A percentile compares a stretch with the other conserved stretches of the same genome.
These are phyloP conservation scores for Rhodotorula toruloides DNA, from an alignment of 768 basidiomycete species.

Conservation along the genomic window DNA sequence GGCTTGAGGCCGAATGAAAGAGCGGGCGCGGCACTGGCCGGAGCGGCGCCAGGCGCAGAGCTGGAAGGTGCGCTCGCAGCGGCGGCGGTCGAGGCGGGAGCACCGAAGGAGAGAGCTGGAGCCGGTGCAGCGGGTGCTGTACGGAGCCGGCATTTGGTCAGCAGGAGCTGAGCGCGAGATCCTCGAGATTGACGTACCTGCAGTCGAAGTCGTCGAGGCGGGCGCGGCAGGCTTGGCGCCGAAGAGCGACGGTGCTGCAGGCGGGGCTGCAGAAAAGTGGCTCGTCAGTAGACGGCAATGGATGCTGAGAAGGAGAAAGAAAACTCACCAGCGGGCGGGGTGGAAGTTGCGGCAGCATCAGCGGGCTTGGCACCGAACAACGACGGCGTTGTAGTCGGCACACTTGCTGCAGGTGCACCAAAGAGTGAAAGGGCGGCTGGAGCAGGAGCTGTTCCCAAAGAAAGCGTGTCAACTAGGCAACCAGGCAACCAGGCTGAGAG, in stretches of 20 bases:
- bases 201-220: too few relatives aligned
- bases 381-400: too few relatives aligned
- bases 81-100: slow-evolving; percentile 11
- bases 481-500: too few relatives aligned
- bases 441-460: neutral
- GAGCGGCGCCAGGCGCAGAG: neutral
- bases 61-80: neutral
- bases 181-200: too few relatives aligned
- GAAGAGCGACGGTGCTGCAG: too few relatives aligned
- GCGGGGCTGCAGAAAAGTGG: neutral
- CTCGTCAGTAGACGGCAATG: neutral
- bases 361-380: too few relatives aligned
- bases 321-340: neutral
- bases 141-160: too few relatives aligned
- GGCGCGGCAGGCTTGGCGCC: neutral
- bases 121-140: neutral
- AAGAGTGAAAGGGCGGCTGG: slow-evolving; percentile 1
- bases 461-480: too few relatives aligned
- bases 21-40: slow-evolving; percentile 1
- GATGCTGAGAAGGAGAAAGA: slow-evolving; percentile 1
- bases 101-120: slow-evolving; percentile 12
- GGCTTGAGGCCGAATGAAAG: slow-evolving; percentile 13
- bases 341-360: neutral
- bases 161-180: too few relatives aligned
- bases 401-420: neutral